Base-by-base conservation (phyloP, 345 rosid genomes). In the Populus nigra region DNA sequence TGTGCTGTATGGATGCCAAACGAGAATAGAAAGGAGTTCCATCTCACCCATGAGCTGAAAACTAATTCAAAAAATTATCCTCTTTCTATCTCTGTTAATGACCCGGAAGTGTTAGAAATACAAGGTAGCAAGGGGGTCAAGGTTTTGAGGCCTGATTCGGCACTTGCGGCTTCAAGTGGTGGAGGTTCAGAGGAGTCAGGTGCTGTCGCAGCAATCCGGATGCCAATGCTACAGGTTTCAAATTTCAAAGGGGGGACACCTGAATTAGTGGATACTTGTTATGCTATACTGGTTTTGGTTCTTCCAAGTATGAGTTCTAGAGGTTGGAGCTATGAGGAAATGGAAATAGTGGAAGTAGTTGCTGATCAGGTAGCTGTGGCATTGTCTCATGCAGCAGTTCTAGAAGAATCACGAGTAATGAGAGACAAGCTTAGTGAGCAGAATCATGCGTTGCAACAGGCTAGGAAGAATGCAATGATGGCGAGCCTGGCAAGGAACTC, bases 321-420 rank as follows among this genome's bases (percentile, higher is more conserved):
- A 65, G 81, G 65, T 73, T 95, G 99, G 99, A 88, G 87, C 68
- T 63, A 81, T 73, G 85, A 89, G 41, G 98, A 90, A 78, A 73
- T 92, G 77, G 96, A 95, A 85, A 95, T 95, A 73, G 92, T 94
- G 3, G 93, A 92, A 84, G 98, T 93, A 68, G 99, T 95, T 73
- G 99, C 99, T 69, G 99, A 95, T 87, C 98, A 95, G 85, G 98
- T 95, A 55, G 98, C 99, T 2, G 98, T 95, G 69, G 99, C 99
- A 65, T 89, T 95, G 41, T 95, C 99, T 12, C 99, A 95, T 69
- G 99, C 99, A 61, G 86, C 99, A 10, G 94, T 95, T 82, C 97
- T 95, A 5, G 97, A 93, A 74, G 99, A 95, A 79, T 95, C 99
- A 41, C 98, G 87, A 82, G 72, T 88, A 12, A 95, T 95, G 97